Conservation (phyloP, 192 early-diverging fungal genomes). For the Allomyces javanicus region DNA sequence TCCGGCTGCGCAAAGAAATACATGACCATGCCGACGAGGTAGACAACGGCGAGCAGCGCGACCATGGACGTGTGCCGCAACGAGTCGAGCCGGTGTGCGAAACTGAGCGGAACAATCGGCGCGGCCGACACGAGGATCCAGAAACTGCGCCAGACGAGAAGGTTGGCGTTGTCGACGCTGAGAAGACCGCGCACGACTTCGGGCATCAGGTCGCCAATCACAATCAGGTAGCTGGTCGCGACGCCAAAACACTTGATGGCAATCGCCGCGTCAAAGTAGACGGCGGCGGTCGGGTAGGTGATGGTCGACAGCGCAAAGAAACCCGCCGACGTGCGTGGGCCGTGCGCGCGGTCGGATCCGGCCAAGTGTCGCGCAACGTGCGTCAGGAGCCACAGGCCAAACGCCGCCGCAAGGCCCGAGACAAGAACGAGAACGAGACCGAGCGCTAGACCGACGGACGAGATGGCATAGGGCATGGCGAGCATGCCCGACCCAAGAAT, state of each 20-base stretch:
- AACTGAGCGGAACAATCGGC: slow-evolving; percentile 52
- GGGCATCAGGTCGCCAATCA: slow-evolving; percentile 83
- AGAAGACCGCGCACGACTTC: slow-evolving; percentile 28
- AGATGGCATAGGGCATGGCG: slow-evolving; percentile 84
- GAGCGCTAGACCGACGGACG: slow-evolving; percentile 56
- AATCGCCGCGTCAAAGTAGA: slow-evolving; percentile 88
- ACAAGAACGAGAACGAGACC: slow-evolving; percentile 65
- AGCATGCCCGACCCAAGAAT: slow-evolving; percentile 95
- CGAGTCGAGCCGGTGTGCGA: slow-evolving; percentile 67
- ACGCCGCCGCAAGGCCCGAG: slow-evolving; percentile 46
- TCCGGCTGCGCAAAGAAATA: slow-evolving; percentile 45
- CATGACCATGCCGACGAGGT: slow-evolving; percentile 69
- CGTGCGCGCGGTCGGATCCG: slow-evolving; percentile 9
- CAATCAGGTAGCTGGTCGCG: slow-evolving; percentile 80
- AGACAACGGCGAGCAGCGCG: slow-evolving; percentile 68
- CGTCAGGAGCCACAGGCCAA: slow-evolving; percentile 73
- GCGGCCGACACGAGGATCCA: slow-evolving; percentile 73
- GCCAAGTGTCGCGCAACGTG: slow-evolving; percentile 50
- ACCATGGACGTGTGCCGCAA: slow-evolving; percentile 72
- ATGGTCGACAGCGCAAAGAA: slow-evolving; percentile 80
- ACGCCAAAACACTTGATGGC: slow-evolving; percentile 98
- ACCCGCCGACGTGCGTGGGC: slow-evolving; percentile 37
- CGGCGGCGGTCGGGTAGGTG: slow-evolving; percentile 73
- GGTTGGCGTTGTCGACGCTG: neutral
- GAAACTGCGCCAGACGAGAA: slow-evolving; percentile 43